phyloP scores from a whole-genome alignment of 371 early-diverging fungal species.

The Mucor racemosus region DNA sequence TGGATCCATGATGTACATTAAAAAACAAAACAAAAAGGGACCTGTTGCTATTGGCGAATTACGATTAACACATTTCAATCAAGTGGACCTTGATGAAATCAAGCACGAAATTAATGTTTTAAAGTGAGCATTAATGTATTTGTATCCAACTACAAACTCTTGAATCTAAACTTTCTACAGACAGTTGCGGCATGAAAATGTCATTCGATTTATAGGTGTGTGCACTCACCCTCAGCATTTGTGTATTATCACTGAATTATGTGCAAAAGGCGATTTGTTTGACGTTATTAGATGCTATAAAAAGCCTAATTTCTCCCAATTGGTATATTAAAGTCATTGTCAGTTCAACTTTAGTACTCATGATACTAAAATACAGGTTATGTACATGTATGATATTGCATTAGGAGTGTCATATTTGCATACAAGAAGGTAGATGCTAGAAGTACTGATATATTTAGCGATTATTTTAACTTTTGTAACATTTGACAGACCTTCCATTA shows the following conservation, averaged over 20 bases:
- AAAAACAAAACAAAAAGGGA: too few relatives aligned
- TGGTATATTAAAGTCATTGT: slow-evolving; percentile 28
- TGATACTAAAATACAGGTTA: slow-evolving; percentile 40
- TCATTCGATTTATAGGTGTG: slow-evolving; percentile 77
- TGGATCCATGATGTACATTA: too few relatives aligned
- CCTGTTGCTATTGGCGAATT: slow-evolving; percentile 75
- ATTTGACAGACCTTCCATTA: slow-evolving; percentile 45
- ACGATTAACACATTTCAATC: slow-evolving; percentile 66
- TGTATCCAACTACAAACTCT: not conserved
- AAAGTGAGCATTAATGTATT: slow-evolving; percentile 50
- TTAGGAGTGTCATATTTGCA: slow-evolving; percentile 76
- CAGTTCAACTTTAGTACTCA: not conserved
- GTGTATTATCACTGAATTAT: slow-evolving; percentile 78
- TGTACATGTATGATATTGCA: slow-evolving; percentile 86
- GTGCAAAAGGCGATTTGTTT: slow-evolving; percentile 77
- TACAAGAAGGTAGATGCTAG: slow-evolving; percentile 39
- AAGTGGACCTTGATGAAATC: slow-evolving; percentile 72
- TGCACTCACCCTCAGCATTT: slow-evolving; percentile 70
- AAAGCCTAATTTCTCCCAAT: slow-evolving; percentile 68
- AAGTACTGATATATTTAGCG: not conserved
- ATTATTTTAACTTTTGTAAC: too few relatives aligned
- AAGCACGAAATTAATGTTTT: slow-evolving; percentile 80
- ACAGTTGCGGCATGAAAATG: slow-evolving; percentile 79
- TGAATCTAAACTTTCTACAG: slow-evolving; percentile 26
- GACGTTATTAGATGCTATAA: slow-evolving; percentile 73